phyloP scores from a whole-genome alignment of 768 basidiomycete genomes.

The Boletus rufocinnamomeus region DNA sequence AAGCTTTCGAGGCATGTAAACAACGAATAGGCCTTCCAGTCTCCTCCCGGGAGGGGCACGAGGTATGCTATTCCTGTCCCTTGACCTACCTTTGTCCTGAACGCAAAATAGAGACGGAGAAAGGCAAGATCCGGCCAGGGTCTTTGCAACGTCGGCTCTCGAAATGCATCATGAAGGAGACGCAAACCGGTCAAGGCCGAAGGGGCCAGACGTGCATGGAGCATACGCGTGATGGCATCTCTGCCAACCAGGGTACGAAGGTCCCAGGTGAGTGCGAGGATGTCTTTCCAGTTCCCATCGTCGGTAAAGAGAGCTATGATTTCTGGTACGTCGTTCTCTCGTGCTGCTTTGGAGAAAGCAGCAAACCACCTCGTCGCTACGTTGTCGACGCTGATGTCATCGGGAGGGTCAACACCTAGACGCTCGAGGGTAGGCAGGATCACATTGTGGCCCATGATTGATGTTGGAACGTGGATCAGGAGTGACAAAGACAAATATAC shows the following conservation, averaged over 20 bases:
- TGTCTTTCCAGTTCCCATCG: slow-evolving; percentile 46
- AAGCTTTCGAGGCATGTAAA: slow-evolving; percentile 59
- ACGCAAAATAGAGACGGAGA: slow-evolving; percentile 48
- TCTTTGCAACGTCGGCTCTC: slow-evolving; percentile 30
- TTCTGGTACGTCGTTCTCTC: slow-evolving; percentile 20
- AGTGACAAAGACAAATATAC: background rate
- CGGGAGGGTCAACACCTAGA: slow-evolving; percentile 23
- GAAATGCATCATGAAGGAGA: slow-evolving; percentile 20
- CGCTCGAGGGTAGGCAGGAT: slow-evolving; percentile 32
- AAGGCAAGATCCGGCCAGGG: slow-evolving; percentile 55
- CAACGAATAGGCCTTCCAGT: slow-evolving; percentile 50
- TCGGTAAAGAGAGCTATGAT: slow-evolving; percentile 33
- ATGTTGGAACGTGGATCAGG: background rate
- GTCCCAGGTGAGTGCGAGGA: slow-evolving; percentile 49
- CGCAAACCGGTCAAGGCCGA: slow-evolving; percentile 21
- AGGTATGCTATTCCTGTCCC: slow-evolving; percentile 54
- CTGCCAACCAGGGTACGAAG: slow-evolving; percentile 46
- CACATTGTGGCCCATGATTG: slow-evolving; percentile 6
- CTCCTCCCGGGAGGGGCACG: slow-evolving; percentile 42
- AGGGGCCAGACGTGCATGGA: slow-evolving; percentile 35
- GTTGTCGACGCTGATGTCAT: slow-evolving; percentile 15
- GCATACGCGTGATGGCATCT: slow-evolving; percentile 35
- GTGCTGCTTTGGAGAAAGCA: slow-evolving; percentile 19
- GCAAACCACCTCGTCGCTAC: slow-evolving; percentile 34
- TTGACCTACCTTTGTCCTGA: slow-evolving; percentile 45